Percentiles rank a stretch among this genome's conserved stretches.
These are phyloP conservation scores for Gloeopeniophorella convolvens DNA, from an alignment of 768 basidiomycete species.

Conservation along the genomic window DNA sequence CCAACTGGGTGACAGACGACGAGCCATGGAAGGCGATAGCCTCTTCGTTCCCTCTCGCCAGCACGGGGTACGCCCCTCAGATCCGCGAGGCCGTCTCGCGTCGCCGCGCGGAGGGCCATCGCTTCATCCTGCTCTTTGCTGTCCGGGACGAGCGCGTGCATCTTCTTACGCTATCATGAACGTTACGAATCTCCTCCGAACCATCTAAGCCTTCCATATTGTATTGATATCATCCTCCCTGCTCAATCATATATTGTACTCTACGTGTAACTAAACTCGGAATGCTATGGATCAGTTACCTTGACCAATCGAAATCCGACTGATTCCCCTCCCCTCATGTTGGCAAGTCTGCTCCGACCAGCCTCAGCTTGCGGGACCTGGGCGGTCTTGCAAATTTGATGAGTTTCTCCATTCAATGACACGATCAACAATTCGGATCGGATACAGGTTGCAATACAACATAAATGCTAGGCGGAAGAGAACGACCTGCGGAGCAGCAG, in stretches of 20 bases:
- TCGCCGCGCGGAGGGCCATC: conserved; percentile 55
- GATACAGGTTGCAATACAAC: not conserved
- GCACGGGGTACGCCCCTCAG: conserved; percentile 57
- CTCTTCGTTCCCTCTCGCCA: conserved; percentile 47
- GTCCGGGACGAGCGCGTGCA: conserved; percentile 66
- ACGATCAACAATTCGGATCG: not conserved
- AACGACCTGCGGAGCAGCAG: not conserved
- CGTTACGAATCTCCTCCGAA: not conserved
- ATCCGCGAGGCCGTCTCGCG: conserved; percentile 61
- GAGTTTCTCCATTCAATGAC: not conserved
- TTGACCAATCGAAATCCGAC: too few relatives aligned
- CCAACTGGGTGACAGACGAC: conserved; percentile 68
- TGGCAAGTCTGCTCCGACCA: too few relatives aligned
- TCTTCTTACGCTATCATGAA: conserved; percentile 35
- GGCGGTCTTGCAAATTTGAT: too few relatives aligned
- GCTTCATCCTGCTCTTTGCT: conserved; percentile 57
- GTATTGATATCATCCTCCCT: too few relatives aligned
- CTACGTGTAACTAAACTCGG: too few relatives aligned
- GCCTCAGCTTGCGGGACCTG: too few relatives aligned
- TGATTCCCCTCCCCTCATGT: too few relatives aligned
- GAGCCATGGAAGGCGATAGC: conserved; percentile 63
- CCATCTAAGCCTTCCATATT: too few relatives aligned
- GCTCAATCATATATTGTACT: too few relatives aligned
- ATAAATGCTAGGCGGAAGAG: not conserved
- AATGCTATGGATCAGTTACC: too few relatives aligned